phyloP scores from a whole-genome alignment of 2,329 filamentous ascomycete genomes.

The Claviceps citrina region DNA sequence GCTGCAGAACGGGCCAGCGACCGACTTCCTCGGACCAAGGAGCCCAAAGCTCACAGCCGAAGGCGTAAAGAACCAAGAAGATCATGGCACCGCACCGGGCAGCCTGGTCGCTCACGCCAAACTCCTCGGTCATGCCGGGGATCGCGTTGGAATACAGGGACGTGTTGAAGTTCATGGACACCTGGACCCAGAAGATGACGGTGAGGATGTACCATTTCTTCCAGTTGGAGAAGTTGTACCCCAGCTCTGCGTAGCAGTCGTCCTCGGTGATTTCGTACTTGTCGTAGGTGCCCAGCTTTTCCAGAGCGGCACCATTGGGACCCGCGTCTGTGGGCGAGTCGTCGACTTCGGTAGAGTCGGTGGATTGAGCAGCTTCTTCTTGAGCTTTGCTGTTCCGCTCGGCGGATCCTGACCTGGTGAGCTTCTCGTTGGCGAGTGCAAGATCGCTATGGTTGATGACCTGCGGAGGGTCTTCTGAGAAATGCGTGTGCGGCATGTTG shows the following conservation, averaged over 20 bases:
- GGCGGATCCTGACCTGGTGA: slow-evolving; percentile 16
- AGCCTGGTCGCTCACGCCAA: slow-evolving; percentile 49
- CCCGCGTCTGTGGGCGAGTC: slow-evolving; percentile 18
- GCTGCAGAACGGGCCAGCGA: slow-evolving; percentile 59
- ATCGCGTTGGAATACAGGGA: slow-evolving; percentile 58
- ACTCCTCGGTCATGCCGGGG: slow-evolving; percentile 49
- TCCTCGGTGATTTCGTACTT: slow-evolving; percentile 34
- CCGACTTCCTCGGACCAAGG: slow-evolving; percentile 78
- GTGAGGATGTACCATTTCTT: slow-evolving; percentile 61
- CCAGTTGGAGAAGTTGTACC: slow-evolving; percentile 41
- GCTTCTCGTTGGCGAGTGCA: slow-evolving; percentile 21
- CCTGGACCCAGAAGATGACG: slow-evolving; percentile 60
- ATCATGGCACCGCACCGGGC: slow-evolving; percentile 62
- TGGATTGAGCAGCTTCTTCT: slow-evolving; percentile 1
- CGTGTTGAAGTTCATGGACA: slow-evolving; percentile 69
- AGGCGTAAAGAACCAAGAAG: slow-evolving; percentile 67
- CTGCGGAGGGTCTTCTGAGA: slow-evolving; percentile 22
- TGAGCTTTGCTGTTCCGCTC: slow-evolving; percentile 1
- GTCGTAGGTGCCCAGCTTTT: slow-evolving; percentile 23
- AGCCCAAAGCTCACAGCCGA: slow-evolving; percentile 78
- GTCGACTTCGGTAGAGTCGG: slow-evolving; percentile 6
- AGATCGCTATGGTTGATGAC: slow-evolving; percentile 22
- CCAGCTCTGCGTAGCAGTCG: slow-evolving; percentile 52
- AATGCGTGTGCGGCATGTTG: slow-evolving; percentile 19
- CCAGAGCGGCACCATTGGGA: slow-evolving; percentile 11